A percentile compares a stretch with the other conserved stretches of the same genome.
Evolutionary conservation across 2,329 filamentous ascomycete genomes (phyloP).

Genomic region (Trichophyton mentagrophytes): DNA sequence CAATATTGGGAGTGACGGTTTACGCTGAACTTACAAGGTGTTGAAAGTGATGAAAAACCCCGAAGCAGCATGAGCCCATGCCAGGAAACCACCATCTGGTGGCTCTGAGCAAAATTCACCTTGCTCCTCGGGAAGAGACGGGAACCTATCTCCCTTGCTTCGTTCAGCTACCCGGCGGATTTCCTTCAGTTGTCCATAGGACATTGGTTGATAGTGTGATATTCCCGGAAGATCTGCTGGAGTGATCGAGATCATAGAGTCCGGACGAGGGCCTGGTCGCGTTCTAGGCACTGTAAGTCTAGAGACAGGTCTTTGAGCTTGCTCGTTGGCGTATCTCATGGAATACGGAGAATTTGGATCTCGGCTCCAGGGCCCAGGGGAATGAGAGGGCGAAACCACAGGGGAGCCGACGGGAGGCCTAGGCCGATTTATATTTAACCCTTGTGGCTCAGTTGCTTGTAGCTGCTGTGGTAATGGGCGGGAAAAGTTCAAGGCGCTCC

Average conservation of each 20-base stretch:
- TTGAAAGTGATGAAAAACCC: conserved; percentile 21
- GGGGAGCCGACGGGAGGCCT: not conserved
- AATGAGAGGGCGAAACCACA: not conserved
- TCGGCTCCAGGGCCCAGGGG: not conserved
- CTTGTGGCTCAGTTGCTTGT: not conserved
- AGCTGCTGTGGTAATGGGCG: not conserved
- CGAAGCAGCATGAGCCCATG: conserved; percentile 23
- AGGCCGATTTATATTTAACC: not conserved
- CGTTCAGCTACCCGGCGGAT: conserved; percentile 5
- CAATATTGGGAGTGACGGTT: not conserved
- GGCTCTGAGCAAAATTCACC: conserved; percentile 12
- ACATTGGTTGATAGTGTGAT: conserved; percentile 6
- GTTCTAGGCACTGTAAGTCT: not conserved
- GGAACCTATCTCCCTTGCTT: not conserved
- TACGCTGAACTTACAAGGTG: conserved; percentile 18
- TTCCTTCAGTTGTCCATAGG: conserved; percentile 10
- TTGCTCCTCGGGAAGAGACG: not conserved
- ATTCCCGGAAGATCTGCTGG: conserved; percentile 8
- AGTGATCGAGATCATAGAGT: conserved; percentile 6
- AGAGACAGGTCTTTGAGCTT: not conserved
- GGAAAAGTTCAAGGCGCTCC: not conserved
- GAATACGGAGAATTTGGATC: not conserved
- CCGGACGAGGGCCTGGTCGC: not conserved
- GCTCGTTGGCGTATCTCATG: not conserved
- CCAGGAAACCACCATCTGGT: conserved; percentile 20